Conservation (phyloP, 495 filamentous ascomycete genomes). For the Apodospora peruviana region DNA sequence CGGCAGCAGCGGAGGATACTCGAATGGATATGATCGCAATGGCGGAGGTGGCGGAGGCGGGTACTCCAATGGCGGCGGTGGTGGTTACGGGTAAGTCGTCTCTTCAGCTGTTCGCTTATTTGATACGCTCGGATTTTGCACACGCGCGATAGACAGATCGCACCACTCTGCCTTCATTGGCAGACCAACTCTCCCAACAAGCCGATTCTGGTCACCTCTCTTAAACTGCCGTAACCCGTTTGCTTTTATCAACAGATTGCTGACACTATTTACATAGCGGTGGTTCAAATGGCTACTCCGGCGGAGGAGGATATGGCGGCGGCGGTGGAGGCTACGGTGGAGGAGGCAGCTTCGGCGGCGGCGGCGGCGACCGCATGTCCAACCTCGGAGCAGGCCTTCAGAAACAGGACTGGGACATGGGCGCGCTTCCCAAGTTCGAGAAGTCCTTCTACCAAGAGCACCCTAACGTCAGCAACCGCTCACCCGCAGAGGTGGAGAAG, state of each 20-base stretch:
- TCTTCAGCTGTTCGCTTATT: constrained; percentile 7
- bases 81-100: constrained; percentile 20
- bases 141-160: no score
- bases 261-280: constrained; percentile 9
- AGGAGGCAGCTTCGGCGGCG: constrained; percentile 48
- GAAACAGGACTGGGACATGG: constrained; percentile 79
- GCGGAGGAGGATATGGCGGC: constrained; percentile 35
- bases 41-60: constrained; percentile 18
- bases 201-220: no score
- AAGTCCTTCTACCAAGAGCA: constrained; percentile 99
- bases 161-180: no score
- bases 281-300: constrained; percentile 26
- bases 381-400: constrained; percentile 81
- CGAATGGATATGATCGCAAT: constrained; percentile 23
- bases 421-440: constrained; percentile 87
- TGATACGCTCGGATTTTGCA: constrained; percentile 1
- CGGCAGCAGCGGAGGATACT: constrained; percentile 41
- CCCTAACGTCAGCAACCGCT: constrained; percentile 66
- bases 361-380: constrained; percentile 86
- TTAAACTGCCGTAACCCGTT: no score
- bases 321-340: constrained; percentile 49
- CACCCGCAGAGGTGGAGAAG: constrained; percentile 71
- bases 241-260: neutral
- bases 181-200: no score
- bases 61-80: constrained; percentile 16